A percentile compares a stretch with the other conserved stretches of the same genome.
Conservation (phyloP, 2,329 filamentous ascomycete species). For the Blumeria graminis region DNA sequence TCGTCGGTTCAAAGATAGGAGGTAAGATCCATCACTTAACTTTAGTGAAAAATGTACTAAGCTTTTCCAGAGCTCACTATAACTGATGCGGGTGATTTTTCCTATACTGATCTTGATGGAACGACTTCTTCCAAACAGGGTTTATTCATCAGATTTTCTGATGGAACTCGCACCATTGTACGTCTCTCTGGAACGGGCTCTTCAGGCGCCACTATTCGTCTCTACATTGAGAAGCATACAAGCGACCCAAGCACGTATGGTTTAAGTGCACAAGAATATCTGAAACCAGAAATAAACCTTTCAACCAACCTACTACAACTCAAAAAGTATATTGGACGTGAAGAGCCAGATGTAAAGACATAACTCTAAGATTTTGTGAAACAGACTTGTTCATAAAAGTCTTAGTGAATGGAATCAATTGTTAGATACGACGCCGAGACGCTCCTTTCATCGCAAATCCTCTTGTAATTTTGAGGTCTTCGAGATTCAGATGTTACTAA, state of each 20-base stretch:
- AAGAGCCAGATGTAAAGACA: slow-evolving; percentile 91
- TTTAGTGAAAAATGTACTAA: slow-evolving; percentile 3
- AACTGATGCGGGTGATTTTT: slow-evolving; percentile 79
- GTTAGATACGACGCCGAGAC: too few species aligned
- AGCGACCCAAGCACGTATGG: slow-evolving; percentile 54
- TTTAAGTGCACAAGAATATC: slow-evolving; percentile 74
- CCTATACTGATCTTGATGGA: slow-evolving; percentile 95
- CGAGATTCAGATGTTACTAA: too few species aligned
- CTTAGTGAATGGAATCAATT: too few species aligned
- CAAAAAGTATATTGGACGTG: slow-evolving; percentile 77
- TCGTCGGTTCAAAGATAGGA: slow-evolving; percentile 60
- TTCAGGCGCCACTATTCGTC: slow-evolving; percentile 81
- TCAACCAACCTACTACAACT: slow-evolving; percentile 72
- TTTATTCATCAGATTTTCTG: slow-evolving; percentile 80
- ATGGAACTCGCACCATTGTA: slow-evolving; percentile 84
- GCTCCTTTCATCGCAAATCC: too few species aligned
- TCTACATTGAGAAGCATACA: slow-evolving; percentile 95
- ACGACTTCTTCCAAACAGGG: slow-evolving; percentile 92
- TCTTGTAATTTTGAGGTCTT: too few species aligned
- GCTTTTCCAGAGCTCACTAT: slow-evolving; percentile 44
- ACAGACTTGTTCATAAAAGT: too few species aligned
- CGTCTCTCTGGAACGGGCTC: slow-evolving; percentile 87
- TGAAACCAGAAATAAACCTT: slow-evolving; percentile 71
- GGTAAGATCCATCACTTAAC: slow-evolving; percentile 23
- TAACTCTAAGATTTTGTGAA: slow-evolving; percentile 19